These are phyloP conservation scores for Sinapis alba DNA, from an alignment of 441 rosid species.

Conservation along the genomic window DNA sequence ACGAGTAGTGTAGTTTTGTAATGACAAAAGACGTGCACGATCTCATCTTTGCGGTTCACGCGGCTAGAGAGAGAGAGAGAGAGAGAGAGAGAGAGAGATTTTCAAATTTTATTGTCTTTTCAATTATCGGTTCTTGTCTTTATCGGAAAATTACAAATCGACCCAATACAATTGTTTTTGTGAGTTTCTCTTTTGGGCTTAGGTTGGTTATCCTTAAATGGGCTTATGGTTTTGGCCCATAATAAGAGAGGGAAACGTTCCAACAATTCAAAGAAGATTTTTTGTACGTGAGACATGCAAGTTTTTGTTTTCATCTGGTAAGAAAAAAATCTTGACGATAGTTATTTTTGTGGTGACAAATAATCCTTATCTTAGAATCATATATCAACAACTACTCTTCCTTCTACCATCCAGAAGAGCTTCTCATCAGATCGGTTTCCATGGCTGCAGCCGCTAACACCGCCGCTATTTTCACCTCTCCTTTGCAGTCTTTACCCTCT, in stretches of 20 bases:
- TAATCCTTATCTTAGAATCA: slow-evolving; percentile 29
- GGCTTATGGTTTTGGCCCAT: slow-evolving; percentile 17
- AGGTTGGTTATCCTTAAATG: background rate
- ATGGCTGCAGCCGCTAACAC: slow-evolving; percentile 69
- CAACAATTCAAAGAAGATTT: slow-evolving; percentile 18
- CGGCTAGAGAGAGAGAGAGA: slow-evolving; percentile 5
- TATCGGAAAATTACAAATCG: background rate
- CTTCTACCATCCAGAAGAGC: background rate
- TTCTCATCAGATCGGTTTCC: slow-evolving; percentile 22
- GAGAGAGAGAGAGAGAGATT: slow-evolving; percentile 1
- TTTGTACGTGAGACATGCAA: background rate
- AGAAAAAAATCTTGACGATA: slow-evolving; percentile 21
- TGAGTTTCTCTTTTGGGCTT: background rate
- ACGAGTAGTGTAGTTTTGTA: slow-evolving; percentile 1
- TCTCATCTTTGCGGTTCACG: slow-evolving; percentile 22
- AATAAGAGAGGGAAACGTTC: background rate
- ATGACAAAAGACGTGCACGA: slow-evolving; percentile 31
- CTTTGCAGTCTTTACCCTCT: slow-evolving; percentile 43
- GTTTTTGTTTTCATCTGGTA: slow-evolving; percentile 24
- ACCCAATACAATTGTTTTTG: background rate
- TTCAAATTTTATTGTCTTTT: background rate
- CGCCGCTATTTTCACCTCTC: slow-evolving; percentile 55
- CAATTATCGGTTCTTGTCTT: background rate
- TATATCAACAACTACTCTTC: slow-evolving; percentile 12
- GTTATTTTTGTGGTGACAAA: slow-evolving; percentile 36